Base-by-base conservation (phyloP, 306 rosid species). In the Corylus heterophylla region DNA sequence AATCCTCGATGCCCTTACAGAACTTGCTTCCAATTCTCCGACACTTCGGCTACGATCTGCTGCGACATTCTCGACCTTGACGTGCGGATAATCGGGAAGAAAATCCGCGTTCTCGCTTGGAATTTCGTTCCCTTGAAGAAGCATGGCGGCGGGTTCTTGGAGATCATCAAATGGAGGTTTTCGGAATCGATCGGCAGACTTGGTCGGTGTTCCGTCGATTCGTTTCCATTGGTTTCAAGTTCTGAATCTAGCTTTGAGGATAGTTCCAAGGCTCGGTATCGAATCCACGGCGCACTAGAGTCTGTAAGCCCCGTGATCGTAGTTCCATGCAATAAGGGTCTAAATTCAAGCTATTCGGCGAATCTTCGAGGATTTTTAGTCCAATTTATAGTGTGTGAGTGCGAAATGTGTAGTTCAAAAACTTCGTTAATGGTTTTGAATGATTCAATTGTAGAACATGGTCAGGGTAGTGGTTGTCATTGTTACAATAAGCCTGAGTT, bases 121-220 rank as follows among this genome's bases (percentile, higher is more conserved):
- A 95, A 95, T 80, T 92, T 95, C 89, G 74, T 95, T 76, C 98
- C 98, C 2, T 73, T 79, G 55, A 91, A 88, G 55, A 91, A 88
- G 59, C 80, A 25, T 0, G 79, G 55, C 4, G 62, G 76, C 2
- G 91, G 92, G 27, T 89, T 89, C 81, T 83, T 92, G 72, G 98
- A 95, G 88, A 92, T 95, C 20, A 89, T 95, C 80, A 75, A 83
- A 4, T 95, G 98, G 98, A 49, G 72, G 5, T 89, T 85, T 69
- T 69, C 50, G 4, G 83, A 83, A 56, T 84, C 84, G 2, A 68
- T 78, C 10, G 37, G 61, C 1, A 85, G 78, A 48, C 56, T 68
- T 45, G 22, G 35, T 59, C 77, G 8, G 11, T 42, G 78, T 64
- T 80, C 78, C 4, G 52, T 44, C 1, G 81, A 78, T 56, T 74